Conservation (phyloP, 176 grass and related monocot species). For the Aegilops bicornis region DNA sequence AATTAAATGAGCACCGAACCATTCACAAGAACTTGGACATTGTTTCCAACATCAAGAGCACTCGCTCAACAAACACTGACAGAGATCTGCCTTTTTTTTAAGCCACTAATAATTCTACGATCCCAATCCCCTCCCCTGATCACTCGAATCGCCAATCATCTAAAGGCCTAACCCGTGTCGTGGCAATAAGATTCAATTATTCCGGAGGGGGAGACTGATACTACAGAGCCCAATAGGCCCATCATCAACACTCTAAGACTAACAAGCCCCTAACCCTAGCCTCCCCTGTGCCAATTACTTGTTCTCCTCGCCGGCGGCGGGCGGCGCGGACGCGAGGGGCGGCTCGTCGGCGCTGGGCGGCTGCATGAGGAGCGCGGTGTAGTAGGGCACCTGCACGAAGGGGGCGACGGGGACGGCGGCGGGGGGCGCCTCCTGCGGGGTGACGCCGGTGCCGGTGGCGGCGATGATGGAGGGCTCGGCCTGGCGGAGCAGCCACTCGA, state of each 20-base stretch:
- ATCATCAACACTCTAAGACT: slow-evolving; percentile 29
- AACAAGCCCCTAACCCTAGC: slow-evolving; percentile 26
- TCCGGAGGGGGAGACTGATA: background rate
- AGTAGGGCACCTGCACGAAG: slow-evolving; percentile 40
- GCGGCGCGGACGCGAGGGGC: background rate
- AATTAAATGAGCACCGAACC: slow-evolving; percentile 11
- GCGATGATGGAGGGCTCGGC: slow-evolving; percentile 87
- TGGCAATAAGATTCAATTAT: slow-evolving; percentile 2
- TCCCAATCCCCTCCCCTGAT: background rate
- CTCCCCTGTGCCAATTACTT: background rate
- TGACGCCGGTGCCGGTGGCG: slow-evolving; percentile 71
- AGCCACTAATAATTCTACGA: background rate
- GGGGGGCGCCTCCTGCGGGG: slow-evolving; percentile 52
- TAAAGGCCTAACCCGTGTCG: background rate
- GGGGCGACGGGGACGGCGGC: slow-evolving; percentile 22
- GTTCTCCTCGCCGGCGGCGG: background rate
- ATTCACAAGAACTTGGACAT: slow-evolving; percentile 31
- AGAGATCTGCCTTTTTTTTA: background rate
- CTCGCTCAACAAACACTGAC: background rate
- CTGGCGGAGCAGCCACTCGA: slow-evolving; percentile 92
- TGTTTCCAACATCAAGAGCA: slow-evolving; percentile 18
- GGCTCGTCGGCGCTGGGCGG: background rate
- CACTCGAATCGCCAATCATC: slow-evolving; percentile 14
- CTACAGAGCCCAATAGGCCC: slow-evolving; percentile 1
- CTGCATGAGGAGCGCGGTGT: slow-evolving; percentile 57